phyloP scores from a whole-genome alignment of 116 monocot genomes.

The Papilionanthe hybrid region DNA sequence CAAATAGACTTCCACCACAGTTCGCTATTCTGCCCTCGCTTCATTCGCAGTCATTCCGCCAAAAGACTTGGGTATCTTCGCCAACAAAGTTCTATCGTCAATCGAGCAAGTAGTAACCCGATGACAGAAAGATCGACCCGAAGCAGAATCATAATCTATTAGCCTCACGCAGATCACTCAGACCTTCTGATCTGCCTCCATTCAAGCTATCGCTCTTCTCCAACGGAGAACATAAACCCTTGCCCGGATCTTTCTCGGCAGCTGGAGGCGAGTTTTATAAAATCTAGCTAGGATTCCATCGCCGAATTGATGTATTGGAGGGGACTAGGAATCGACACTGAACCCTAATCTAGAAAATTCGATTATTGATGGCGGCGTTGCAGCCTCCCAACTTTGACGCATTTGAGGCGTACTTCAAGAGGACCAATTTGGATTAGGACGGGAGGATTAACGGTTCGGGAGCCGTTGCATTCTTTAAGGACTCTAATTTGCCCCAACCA shows the following conservation, averaged over 20 bases:
- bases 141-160: background rate
- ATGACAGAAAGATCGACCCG: background rate
- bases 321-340: background rate
- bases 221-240: background rate
- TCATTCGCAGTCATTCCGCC: background rate
- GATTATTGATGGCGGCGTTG: constrained; percentile 4
- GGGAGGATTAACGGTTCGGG: constrained; percentile 86
- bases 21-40: too few species aligned
- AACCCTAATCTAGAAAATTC: background rate
- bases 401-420: constrained; percentile 75
- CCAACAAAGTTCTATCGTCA: background rate
- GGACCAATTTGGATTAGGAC: constrained; percentile 78
- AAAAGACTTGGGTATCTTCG: background rate
- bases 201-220: background rate
- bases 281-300: background rate
- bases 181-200: background rate
- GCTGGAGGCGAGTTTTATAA: background rate
- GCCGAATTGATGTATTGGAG: background rate
- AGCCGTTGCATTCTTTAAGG: constrained; percentile 89
- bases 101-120: background rate
- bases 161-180: background rate
- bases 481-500: constrained; percentile 62
- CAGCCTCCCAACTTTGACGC: constrained; percentile 26
- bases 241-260: background rate
- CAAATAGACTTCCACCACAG: too few species aligned